Conservation (phyloP, 345 rosid genomes). For the Populus deltoides region DNA sequence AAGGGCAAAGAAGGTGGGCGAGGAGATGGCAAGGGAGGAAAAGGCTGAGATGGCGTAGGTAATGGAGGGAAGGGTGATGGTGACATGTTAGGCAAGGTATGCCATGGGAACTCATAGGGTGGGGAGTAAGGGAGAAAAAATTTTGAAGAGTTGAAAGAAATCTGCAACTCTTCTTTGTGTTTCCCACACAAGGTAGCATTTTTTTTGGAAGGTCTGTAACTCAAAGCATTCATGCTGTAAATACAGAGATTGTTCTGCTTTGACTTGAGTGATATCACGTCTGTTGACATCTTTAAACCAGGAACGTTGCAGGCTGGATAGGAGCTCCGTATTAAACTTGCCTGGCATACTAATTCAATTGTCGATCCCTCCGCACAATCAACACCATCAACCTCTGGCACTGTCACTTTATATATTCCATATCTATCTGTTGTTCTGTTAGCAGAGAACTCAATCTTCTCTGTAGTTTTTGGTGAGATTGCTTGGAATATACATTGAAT, state of each 20-base stretch:
- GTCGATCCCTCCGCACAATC: constrained; percentile 69
- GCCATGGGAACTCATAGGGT: constrained; percentile 57
- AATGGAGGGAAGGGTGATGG: constrained; percentile 19
- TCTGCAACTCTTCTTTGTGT: constrained; percentile 20
- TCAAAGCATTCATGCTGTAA: constrained; percentile 73
- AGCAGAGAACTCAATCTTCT: constrained; percentile 64
- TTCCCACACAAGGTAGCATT: constrained; percentile 55
- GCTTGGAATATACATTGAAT: constrained; percentile 72
- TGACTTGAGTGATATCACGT: constrained; percentile 68
- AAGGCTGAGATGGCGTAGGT: constrained; percentile 3
- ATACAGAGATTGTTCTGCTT: constrained; percentile 76
- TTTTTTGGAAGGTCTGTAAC: constrained; percentile 53
- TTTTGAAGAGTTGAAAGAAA: constrained; percentile 47
- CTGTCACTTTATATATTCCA: constrained; percentile 69
- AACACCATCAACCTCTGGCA: constrained; percentile 75
- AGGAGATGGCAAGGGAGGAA: constrained; percentile 25
- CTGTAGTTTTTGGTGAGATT: constrained; percentile 56
- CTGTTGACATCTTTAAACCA: constrained; percentile 45
- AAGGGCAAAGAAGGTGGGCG: constrained; percentile 19
- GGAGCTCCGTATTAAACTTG: constrained; percentile 47
- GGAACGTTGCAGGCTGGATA: constrained; percentile 49
- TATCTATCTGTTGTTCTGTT: constrained; percentile 63
- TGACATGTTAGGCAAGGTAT: constrained; percentile 31
- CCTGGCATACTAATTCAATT: constrained; percentile 55
- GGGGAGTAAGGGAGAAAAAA: constrained; percentile 56